Evolutionary conservation across 768 basidiomycete species (phyloP).

Genomic region (Sarcodon sp.): DNA sequence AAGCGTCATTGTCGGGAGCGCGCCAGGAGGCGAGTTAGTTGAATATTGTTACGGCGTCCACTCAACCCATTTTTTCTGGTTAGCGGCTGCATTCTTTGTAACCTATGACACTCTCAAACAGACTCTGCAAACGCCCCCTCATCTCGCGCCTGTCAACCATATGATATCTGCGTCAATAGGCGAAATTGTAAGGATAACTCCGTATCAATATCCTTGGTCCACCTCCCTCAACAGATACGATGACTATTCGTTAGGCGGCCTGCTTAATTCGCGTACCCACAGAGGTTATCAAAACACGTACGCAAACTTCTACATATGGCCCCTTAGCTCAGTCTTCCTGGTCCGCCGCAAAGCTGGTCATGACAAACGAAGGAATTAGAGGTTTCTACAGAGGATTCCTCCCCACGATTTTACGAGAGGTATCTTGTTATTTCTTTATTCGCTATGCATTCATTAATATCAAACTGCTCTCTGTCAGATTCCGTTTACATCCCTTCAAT

Average conservation of each 20-base stretch:
- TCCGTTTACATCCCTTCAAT: slow-evolving; percentile 92
- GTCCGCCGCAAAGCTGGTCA: slow-evolving; percentile 40
- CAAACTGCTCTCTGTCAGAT: slow-evolving; percentile 37
- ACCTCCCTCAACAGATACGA: too few relatives aligned
- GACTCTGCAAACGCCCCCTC: slow-evolving; percentile 43
- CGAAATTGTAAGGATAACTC: slow-evolving; percentile 32
- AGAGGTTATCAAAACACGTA: slow-evolving; percentile 90
- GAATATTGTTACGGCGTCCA: background rate
- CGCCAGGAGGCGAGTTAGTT: slow-evolving; percentile 68
- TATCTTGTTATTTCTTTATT: slow-evolving; percentile 11
- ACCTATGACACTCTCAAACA: slow-evolving; percentile 86
- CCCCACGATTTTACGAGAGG: slow-evolving; percentile 64
- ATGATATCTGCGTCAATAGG: slow-evolving; percentile 37
- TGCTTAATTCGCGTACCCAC: slow-evolving; percentile 93
- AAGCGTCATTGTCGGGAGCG: slow-evolving; percentile 89
- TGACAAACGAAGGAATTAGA: slow-evolving; percentile 46
- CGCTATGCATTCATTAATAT: background rate
- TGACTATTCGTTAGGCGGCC: slow-evolving; percentile 40
- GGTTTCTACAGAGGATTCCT: slow-evolving; percentile 89
- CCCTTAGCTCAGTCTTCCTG: slow-evolving; percentile 41
- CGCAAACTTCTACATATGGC: slow-evolving; percentile 75
- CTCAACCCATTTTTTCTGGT: slow-evolving; percentile 2
- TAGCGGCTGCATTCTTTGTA: slow-evolving; percentile 92
- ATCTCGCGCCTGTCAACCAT: slow-evolving; percentile 55
- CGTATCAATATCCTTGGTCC: too few relatives aligned